Conservation (phyloP, 2,329 filamentous ascomycete species). For the Monosporascus cannonballus region DNA sequence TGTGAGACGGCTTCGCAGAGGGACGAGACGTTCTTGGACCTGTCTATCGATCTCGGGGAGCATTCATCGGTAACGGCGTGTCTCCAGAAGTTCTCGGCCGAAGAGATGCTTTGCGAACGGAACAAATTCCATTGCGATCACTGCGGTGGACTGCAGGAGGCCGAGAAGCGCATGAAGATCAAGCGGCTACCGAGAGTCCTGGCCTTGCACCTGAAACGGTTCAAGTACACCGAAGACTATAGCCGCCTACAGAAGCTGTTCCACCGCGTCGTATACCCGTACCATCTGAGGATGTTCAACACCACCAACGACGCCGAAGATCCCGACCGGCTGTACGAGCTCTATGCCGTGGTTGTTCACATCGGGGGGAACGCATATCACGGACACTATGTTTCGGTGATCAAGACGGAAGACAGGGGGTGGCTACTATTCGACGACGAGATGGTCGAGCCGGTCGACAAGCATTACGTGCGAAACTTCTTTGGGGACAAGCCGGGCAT, state of each 20-base stretch:
- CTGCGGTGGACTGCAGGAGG: slow-evolving; percentile 92
- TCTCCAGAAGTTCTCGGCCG: slow-evolving; percentile 89
- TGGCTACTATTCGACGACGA: slow-evolving; percentile 98
- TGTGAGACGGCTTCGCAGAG: slow-evolving; percentile 93
- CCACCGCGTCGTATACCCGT: slow-evolving; percentile 93
- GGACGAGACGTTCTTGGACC: slow-evolving; percentile 91
- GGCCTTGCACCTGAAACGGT: slow-evolving; percentile 89
- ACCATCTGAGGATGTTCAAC: slow-evolving; percentile 93
- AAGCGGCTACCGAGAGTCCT: slow-evolving; percentile 88
- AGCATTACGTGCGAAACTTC: slow-evolving; percentile 92
- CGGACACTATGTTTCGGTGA: slow-evolving; percentile 94
- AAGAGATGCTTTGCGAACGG: slow-evolving; percentile 96
- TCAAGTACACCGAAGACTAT: slow-evolving; percentile 97
- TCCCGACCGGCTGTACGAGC: slow-evolving; percentile 87
- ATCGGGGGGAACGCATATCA: slow-evolving; percentile 96
- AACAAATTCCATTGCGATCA: slow-evolving; percentile 99
- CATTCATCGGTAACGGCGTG: slow-evolving; percentile 96
- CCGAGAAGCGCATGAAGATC: slow-evolving; percentile 99
- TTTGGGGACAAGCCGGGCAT: slow-evolving; percentile 89
- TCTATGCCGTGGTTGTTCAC: slow-evolving; percentile 95
- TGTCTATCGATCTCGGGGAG: slow-evolving; percentile 92
- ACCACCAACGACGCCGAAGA: slow-evolving; percentile 94
- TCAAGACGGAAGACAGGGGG: slow-evolving; percentile 92
- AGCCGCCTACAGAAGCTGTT: slow-evolving; percentile 93
- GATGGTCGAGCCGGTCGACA: slow-evolving; percentile 96